Conservation (phyloP, 2,329 filamentous ascomycete genomes). For the Xylaria digitata region DNA sequence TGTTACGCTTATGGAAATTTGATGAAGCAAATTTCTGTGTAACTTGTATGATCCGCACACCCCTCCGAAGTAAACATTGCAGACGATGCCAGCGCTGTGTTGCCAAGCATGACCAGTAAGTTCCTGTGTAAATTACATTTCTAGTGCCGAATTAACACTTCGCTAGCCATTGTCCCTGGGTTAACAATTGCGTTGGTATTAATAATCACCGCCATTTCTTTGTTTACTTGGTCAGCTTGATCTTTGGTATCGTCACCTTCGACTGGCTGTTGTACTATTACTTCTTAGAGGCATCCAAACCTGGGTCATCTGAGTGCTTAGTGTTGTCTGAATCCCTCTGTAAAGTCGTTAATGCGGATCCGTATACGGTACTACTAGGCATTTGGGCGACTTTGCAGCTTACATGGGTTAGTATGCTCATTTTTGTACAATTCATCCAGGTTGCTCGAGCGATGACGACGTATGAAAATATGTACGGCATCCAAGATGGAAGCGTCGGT, state of each 20-base stretch:
- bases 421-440: constrained; percentile 93
- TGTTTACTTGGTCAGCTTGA: constrained; percentile 83
- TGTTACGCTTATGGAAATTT: constrained; percentile 87
- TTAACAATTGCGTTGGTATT: constrained; percentile 93
- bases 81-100: constrained; percentile 91
- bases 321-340: constrained; percentile 82
- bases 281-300: constrained; percentile 67
- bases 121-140: constrained; percentile 40
- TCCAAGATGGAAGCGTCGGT: constrained; percentile 68
- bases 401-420: constrained; percentile 96
- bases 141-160: constrained; percentile 41
- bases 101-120: constrained; percentile 95
- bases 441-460: constrained; percentile 94
- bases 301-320: constrained; percentile 71
- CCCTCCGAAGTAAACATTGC: constrained; percentile 95
- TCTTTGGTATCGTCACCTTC: constrained; percentile 77
- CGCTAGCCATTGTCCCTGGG: constrained; percentile 92
- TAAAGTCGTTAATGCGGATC: constrained; percentile 79
- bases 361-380: constrained; percentile 83
- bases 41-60: constrained; percentile 92
- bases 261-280: constrained; percentile 80
- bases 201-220: constrained; percentile 98
- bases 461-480: constrained; percentile 93
- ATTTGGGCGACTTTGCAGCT: constrained; percentile 87
- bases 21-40: constrained; percentile 96